phyloP scores from a whole-genome alignment of 148 eudicot species.

The Heliamphora exappendiculata region DNA sequence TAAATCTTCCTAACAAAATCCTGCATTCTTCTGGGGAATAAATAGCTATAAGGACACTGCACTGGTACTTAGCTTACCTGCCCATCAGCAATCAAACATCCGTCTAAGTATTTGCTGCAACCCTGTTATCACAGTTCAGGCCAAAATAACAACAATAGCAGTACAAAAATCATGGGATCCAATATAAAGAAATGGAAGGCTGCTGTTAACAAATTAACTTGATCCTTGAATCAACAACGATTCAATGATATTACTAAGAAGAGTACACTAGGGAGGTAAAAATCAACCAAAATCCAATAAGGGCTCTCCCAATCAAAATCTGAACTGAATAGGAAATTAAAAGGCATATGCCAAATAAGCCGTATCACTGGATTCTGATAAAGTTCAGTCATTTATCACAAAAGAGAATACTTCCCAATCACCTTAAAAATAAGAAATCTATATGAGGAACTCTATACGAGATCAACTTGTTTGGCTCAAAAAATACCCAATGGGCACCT shows the following conservation, averaged over 20 bases:
- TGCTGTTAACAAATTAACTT: background rate
- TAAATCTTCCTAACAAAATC: slow-evolving; percentile 29
- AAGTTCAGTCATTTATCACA: too few species aligned
- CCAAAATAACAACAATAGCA: background rate
- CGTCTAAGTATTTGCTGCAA: background rate
- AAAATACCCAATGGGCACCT: too few species aligned
- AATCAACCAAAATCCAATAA: too few species aligned
- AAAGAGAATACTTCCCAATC: too few species aligned
- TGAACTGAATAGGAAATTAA: too few species aligned
- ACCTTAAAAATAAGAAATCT: too few species aligned
- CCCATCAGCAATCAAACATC: background rate
- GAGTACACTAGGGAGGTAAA: background rate
- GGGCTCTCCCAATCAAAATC: too few species aligned
- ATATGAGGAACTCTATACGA: too few species aligned
- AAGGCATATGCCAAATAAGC: too few species aligned
- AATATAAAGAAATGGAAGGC: background rate
- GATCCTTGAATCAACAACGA: background rate
- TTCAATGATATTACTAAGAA: background rate
- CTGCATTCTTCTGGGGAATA: slow-evolving; percentile 25
- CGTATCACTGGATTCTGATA: too few species aligned
- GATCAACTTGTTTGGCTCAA: too few species aligned
- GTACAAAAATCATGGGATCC: background rate
- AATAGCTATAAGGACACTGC: background rate
- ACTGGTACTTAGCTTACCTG: background rate
- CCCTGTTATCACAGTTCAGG: background rate